Evolutionary conservation across 306 rosid genomes (phyloP).

Genomic region (Amphicarpaea edgeworthii): DNA sequence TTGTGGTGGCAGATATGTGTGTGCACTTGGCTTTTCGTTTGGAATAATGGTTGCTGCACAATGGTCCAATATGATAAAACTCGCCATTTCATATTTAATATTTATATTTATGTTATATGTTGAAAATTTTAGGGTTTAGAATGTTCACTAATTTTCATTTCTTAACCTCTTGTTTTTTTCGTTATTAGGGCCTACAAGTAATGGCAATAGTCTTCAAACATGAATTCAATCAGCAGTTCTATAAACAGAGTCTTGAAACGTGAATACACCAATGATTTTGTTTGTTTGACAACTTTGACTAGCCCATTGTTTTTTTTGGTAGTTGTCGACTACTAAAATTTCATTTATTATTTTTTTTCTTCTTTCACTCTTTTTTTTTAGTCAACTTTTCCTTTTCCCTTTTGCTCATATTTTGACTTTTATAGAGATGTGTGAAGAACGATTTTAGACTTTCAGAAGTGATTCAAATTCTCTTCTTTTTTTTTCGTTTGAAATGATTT

Average conservation of each 20-base stretch:
- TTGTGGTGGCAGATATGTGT: neutral
- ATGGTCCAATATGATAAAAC: neutral
- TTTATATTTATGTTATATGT: neutral
- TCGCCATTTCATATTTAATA: neutral
- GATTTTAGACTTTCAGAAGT: neutral
- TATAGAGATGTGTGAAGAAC: neutral
- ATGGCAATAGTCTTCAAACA: too few relatives aligned
- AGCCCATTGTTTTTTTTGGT: constrained; percentile 37
- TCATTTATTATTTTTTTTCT: neutral
- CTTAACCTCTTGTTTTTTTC: too few relatives aligned
- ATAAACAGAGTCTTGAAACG: too few relatives aligned
- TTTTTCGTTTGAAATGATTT: neutral
- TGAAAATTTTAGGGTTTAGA: neutral
- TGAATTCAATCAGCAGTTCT: too few relatives aligned
- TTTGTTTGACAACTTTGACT: neutral
- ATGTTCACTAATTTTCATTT: too few relatives aligned
- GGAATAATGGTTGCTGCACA: neutral
- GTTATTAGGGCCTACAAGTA: too few relatives aligned
- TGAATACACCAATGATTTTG: neutral
- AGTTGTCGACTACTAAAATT: neutral
- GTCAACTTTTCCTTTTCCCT: neutral
- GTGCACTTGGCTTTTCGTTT: neutral
- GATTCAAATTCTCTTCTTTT: neutral
- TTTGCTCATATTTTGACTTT: constrained; percentile 1
- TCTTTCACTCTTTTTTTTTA: neutral